A percentile compares a stretch with the other conserved stretches of the same genome.
phyloP scores from a whole-genome alignment of 2,329 filamentous ascomycete genomes.

The Graphilbum fragrans region DNA sequence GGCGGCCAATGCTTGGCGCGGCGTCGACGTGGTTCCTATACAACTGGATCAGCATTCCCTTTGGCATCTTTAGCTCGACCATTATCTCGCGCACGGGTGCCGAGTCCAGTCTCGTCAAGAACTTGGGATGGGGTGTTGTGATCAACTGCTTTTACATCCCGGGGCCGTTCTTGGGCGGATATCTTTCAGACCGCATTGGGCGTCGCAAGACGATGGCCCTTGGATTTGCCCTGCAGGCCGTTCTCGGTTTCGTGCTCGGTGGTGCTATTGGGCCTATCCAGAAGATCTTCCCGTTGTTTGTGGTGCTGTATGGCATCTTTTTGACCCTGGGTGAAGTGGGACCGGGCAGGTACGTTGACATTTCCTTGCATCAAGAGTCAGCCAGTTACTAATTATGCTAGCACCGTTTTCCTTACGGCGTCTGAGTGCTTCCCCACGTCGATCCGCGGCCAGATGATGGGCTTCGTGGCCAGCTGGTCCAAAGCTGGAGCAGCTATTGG shows the following conservation, averaged over 20 bases:
- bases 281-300: constrained; percentile 33
- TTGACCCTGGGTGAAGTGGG: constrained; percentile 35
- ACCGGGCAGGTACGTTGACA: constrained; percentile 23
- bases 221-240: constrained; percentile 30
- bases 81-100: constrained; percentile 31
- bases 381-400: too few relatives aligned
- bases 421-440: constrained; percentile 37
- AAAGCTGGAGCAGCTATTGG: constrained; percentile 38
- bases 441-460: constrained; percentile 35
- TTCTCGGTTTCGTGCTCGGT: constrained; percentile 36
- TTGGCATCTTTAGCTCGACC: constrained; percentile 41
- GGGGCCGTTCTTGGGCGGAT: constrained; percentile 32
- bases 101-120: constrained; percentile 26
- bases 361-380: too few relatives aligned
- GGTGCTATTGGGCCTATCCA: constrained; percentile 32
- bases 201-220: constrained; percentile 37
- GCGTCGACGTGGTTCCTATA: constrained; percentile 38
- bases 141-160: constrained; percentile 40
- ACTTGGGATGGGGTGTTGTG: constrained; percentile 30
- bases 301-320: constrained; percentile 39
- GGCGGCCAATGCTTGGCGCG: constrained; percentile 33
- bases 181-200: constrained; percentile 35
- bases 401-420: constrained; percentile 20
- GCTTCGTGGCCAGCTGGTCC: constrained; percentile 31
- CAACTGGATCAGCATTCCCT: constrained; percentile 30